Conservation (phyloP, 2,329 filamentous ascomycete genomes). For the Aspergillus novoparasiticus region DNA sequence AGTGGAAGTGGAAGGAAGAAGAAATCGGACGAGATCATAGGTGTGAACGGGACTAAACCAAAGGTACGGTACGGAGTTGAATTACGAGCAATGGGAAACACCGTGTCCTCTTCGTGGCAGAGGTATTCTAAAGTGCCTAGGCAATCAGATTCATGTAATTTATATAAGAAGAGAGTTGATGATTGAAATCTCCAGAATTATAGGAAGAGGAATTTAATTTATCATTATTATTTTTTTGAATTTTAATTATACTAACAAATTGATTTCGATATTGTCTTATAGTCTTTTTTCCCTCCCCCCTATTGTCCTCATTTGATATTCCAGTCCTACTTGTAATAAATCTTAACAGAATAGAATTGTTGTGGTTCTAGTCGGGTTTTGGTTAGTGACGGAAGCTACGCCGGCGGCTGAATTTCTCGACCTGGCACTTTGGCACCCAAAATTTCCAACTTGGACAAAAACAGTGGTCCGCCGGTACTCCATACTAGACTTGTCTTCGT, state of each 20-base stretch:
- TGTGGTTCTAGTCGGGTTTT: slow-evolving; percentile 7
- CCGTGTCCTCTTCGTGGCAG: slow-evolving; percentile 31
- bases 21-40: not conserved
- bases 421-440: slow-evolving; percentile 38
- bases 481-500: slow-evolving; percentile 9
- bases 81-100: slow-evolving; percentile 26
- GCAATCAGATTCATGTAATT: not conserved
- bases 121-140: slow-evolving; percentile 1
- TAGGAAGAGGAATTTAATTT: not conserved
- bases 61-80: slow-evolving; percentile 3
- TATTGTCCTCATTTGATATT: not conserved
- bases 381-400: slow-evolving; percentile 42
- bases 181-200: not conserved
- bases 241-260: not conserved
- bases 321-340: not conserved
- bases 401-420: slow-evolving; percentile 38
- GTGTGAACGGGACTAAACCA: not conserved
- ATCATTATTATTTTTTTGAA: not conserved
- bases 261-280: not conserved
- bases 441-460: slow-evolving; percentile 35
- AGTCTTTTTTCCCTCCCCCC: not conserved
- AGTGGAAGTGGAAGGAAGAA: not conserved
- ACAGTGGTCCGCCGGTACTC: slow-evolving; percentile 16
- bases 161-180: not conserved
- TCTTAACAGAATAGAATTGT: slow-evolving; percentile 1